phyloP scores from a whole-genome alignment of 23 red algal genomes.

The Cyanidiococcus yangmingshanensis region DNA sequence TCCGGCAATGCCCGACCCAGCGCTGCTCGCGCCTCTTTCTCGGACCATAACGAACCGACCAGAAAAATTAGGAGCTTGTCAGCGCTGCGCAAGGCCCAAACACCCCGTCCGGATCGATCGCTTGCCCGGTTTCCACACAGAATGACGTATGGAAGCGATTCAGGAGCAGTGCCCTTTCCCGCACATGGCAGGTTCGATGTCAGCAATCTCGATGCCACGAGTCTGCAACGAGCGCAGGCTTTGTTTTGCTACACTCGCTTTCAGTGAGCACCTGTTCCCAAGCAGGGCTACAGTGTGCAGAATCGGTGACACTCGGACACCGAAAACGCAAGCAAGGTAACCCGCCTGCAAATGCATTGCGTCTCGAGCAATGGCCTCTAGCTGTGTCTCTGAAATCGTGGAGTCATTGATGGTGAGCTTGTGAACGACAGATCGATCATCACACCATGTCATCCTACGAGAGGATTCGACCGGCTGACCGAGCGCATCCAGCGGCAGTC shows the following conservation, averaged over 20 bases:
- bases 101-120: not conserved
- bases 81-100: not conserved
- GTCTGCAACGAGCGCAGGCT: not conserved
- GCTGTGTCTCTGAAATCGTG: not conserved
- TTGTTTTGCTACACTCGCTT: not conserved
- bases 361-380: not conserved
- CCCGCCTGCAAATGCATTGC: not conserved
- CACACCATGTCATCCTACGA: not conserved
- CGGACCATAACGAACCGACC: constrained; percentile 1
- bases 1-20: not conserved
- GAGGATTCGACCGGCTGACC: not conserved
- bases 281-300: not conserved
- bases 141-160: not conserved
- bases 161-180: not conserved
- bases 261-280: not conserved
- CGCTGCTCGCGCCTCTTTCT: not conserved
- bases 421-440: not conserved
- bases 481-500: not conserved
- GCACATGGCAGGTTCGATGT: not conserved
- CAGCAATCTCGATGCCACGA: not conserved
- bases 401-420: not conserved
- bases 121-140: not conserved
- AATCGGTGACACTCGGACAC: not conserved
- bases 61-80: not conserved
- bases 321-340: not conserved